Conservation (phyloP, 1,284 basidiomycete genomes). For the Tranzscheliella williamsii region DNA sequence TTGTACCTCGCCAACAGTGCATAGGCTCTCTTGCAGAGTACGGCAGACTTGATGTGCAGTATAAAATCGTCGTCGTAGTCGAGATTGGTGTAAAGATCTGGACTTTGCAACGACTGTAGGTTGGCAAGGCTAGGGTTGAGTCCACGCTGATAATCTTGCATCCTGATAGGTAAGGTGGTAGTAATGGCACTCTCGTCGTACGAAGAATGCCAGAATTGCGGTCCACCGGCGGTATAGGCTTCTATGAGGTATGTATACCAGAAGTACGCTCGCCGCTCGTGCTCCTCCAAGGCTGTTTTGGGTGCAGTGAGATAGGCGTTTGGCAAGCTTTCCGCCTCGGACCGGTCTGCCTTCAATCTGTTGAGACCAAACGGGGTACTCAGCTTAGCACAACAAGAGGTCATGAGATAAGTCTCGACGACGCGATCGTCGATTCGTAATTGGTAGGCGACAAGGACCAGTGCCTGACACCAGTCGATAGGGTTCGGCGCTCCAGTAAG, state of each 20-base stretch:
- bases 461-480: conserved; percentile 11
- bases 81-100: conserved; percentile 13
- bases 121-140: conserved; percentile 9
- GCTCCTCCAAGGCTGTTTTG: conserved; percentile 8
- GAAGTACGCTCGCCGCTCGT: conserved; percentile 11
- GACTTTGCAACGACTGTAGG: conserved; percentile 6
- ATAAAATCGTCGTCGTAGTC: conserved; percentile 17
- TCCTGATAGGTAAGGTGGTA: conserved; percentile 8
- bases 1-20: neutral
- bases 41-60: conserved; percentile 12
- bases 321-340: neutral
- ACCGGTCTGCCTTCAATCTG: conserved; percentile 1
- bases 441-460: conserved; percentile 5
- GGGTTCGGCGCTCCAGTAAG: conserved; percentile 1
- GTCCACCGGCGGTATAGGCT: conserved; percentile 2
- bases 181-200: conserved; percentile 8
- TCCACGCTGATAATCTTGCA: conserved; percentile 10
- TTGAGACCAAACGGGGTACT: conserved; percentile 1
- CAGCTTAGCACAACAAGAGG: neutral
- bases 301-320: conserved; percentile 4
- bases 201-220: conserved; percentile 5
- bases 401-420: conserved; percentile 6
- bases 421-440: conserved; percentile 6
- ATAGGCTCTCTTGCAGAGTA: conserved; percentile 1
- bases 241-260: conserved; percentile 16